These are phyloP conservation scores for Cutaneotrichosporon sp. DNA, from an alignment of 1,284 basidiomycete species.

Conservation along the genomic window DNA sequence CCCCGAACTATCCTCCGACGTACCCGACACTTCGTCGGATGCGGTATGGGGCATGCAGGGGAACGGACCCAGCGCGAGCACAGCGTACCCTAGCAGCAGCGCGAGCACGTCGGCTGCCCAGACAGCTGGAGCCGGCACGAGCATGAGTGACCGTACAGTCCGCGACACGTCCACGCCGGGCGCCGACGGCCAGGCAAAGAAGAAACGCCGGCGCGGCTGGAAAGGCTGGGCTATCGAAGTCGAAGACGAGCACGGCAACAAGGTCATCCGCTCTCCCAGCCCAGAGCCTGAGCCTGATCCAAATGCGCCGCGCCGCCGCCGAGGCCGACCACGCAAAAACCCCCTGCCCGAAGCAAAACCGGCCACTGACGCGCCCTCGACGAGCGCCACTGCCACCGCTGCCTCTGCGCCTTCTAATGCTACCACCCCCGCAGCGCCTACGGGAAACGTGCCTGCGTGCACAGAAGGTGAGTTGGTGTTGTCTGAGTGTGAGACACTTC, in stretches of 20 bases:
- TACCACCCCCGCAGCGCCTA: too few species aligned
- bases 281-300: slow-evolving; percentile 12
- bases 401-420: too few species aligned
- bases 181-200: slow-evolving; percentile 14
- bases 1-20: not conserved
- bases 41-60: not conserved
- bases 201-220: slow-evolving; percentile 35
- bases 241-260: slow-evolving; percentile 40
- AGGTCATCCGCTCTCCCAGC: slow-evolving; percentile 19
- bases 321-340: slow-evolving; percentile 12
- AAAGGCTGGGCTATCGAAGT: slow-evolving; percentile 43
- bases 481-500: too few species aligned
- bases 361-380: too few species aligned
- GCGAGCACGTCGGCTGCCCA: too few species aligned
- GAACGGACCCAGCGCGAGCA: not conserved
- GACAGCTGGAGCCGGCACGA: not conserved
- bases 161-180: not conserved
- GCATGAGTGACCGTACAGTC: not conserved
- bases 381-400: too few species aligned
- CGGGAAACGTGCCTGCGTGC: too few species aligned
- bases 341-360: not conserved
- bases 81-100: too few species aligned
- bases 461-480: too few species aligned
- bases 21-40: not conserved
- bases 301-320: slow-evolving; percentile 10